phyloP scores from a whole-genome alignment of 768 basidiomycete species.

The Dendrothele bispora region DNA sequence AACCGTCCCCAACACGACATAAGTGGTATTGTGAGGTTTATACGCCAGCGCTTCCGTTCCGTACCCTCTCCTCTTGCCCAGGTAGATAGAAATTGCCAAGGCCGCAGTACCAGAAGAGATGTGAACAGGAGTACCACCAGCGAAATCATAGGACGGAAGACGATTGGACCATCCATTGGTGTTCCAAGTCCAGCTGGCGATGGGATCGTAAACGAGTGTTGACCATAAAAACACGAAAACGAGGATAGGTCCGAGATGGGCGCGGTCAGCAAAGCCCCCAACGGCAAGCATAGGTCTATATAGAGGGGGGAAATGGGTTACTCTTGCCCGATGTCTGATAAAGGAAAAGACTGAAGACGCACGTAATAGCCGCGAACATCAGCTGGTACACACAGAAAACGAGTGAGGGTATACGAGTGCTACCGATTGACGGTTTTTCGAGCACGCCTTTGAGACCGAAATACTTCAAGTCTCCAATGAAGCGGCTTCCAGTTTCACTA shows the following conservation, averaged over 20 bases:
- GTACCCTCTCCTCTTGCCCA: conserved; percentile 65
- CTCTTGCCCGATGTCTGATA: conserved; percentile 1
- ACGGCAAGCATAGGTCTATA: conserved; percentile 64
- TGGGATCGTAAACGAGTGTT: conserved; percentile 67
- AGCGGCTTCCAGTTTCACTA: conserved; percentile 50
- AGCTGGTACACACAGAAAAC: conserved; percentile 67
- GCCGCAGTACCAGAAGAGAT: conserved; percentile 68
- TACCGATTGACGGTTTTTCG: conserved; percentile 53
- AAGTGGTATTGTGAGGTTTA: conserved; percentile 70
- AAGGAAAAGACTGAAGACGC: conserved; percentile 13
- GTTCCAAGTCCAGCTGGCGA: conserved; percentile 81
- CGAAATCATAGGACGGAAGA: conserved; percentile 61
- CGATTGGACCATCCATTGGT: conserved; percentile 52
- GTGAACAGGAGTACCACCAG: conserved; percentile 71
- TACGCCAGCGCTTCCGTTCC: conserved; percentile 61
- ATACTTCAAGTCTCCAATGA: conserved; percentile 71
- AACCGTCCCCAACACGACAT: conserved; percentile 64
- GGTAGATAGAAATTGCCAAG: conserved; percentile 59
- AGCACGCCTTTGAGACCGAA: conserved; percentile 65
- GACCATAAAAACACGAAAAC: conserved; percentile 75
- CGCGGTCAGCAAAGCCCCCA: conserved; percentile 71
- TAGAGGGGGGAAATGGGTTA: conserved; percentile 5
- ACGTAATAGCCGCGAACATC: conserved; percentile 69
- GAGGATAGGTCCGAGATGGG: conserved; percentile 62
- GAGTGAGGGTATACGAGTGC: conserved; percentile 49